Conservation (phyloP, 352 stramenopile species). For the Hyaloperonospora brassicae region DNA sequence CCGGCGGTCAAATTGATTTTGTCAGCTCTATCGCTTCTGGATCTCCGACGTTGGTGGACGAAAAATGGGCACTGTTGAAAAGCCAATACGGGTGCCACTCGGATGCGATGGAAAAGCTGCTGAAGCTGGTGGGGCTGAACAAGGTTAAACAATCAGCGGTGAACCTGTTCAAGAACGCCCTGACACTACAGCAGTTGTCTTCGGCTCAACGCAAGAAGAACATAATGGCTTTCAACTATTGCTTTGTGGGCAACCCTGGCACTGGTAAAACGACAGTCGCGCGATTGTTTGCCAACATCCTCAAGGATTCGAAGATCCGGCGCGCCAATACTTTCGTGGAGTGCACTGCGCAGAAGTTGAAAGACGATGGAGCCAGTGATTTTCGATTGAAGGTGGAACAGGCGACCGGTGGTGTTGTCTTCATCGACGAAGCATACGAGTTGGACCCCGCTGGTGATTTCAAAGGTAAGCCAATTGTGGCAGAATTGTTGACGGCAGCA, state of each 20-base stretch:
- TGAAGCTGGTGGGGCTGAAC: constrained; percentile 75
- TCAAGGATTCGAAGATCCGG: constrained; percentile 66
- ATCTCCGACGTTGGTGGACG: constrained; percentile 12
- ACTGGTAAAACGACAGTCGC: constrained; percentile 80
- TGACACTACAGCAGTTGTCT: constrained; percentile 52
- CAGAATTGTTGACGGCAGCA: constrained; percentile 78
- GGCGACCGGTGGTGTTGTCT: constrained; percentile 79
- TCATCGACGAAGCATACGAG: constrained; percentile 91
- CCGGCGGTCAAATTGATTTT: not conserved
- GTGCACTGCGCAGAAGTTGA: constrained; percentile 61
- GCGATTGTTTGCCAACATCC: constrained; percentile 69
- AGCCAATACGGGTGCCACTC: constrained; percentile 37
- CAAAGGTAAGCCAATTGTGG: constrained; percentile 81
- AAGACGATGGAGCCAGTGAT: constrained; percentile 53
- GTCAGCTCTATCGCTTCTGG: not conserved
- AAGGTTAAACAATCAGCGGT: constrained; percentile 75
- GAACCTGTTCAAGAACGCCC: constrained; percentile 64
- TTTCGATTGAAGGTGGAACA: constrained; percentile 71
- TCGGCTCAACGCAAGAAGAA: constrained; percentile 63
- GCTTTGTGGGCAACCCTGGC: constrained; percentile 64
- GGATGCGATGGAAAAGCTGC: constrained; percentile 69
- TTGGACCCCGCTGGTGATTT: constrained; percentile 72
- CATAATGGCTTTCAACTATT: constrained; percentile 56
- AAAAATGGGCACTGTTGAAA: constrained; percentile 65
- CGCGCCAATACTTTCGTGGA: constrained; percentile 30